Evolutionary conservation across 345 rosid species (phyloP).

Genomic region (Populus simonii): DNA sequence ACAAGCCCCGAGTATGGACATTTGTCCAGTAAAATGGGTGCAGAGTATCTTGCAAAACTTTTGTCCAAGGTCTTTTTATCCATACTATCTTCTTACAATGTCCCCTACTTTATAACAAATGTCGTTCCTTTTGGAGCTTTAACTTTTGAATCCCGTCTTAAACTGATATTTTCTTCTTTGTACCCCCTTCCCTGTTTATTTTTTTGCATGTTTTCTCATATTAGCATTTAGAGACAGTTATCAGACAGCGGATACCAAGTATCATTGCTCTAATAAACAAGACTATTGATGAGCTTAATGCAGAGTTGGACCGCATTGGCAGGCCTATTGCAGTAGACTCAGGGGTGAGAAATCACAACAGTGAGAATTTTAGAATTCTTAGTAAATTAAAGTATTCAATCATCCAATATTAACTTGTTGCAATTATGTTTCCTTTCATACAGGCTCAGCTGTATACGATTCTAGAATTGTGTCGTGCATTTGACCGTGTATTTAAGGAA

Average conservation of each 20-base stretch:
- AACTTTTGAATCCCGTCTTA: neutral
- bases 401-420: constrained; percentile 12
- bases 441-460: constrained; percentile 97
- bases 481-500: constrained; percentile 96
- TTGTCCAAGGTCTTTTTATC: constrained; percentile 65
- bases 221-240: constrained; percentile 90
- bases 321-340: constrained; percentile 95
- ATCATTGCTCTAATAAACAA: constrained; percentile 91
- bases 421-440: constrained; percentile 14
- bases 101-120: neutral
- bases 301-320: constrained; percentile 94
- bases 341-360: constrained; percentile 65
- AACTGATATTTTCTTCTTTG: constrained; percentile 8
- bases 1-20: constrained; percentile 97
- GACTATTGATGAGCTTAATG: constrained; percentile 94
- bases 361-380: constrained; percentile 8
- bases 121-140: neutral
- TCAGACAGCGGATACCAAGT: constrained; percentile 96
- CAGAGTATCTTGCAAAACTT: constrained; percentile 94
- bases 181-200: constrained; percentile 1
- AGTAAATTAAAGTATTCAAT: constrained; percentile 7
- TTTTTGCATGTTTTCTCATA: constrained; percentile 16
- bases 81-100: neutral
- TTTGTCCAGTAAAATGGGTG: constrained; percentile 89
- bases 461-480: constrained; percentile 92